phyloP scores from a whole-genome alignment of 169 alveolate genomes.

The Theileria annulata region DNA sequence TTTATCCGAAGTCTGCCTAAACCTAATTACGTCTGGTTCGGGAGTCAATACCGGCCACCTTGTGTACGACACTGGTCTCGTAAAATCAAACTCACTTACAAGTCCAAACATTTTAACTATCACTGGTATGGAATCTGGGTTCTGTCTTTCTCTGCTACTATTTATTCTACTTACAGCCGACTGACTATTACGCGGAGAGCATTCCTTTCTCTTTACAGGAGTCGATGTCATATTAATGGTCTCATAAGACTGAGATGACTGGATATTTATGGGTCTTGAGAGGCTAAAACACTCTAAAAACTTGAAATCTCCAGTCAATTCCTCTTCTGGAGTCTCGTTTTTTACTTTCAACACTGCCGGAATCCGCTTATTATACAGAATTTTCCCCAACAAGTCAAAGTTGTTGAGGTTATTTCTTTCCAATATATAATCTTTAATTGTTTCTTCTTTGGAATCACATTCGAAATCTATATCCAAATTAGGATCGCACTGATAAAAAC shows the following conservation, averaged over 20 bases:
- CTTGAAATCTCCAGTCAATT: not conserved
- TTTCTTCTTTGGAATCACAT: constrained; percentile 7
- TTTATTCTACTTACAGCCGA: not conserved
- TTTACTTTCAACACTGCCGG: constrained; percentile 6
- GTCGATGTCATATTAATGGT: not conserved
- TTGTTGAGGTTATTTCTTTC: constrained; percentile 27
- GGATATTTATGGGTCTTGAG: not conserved
- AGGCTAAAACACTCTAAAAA: constrained; percentile 3
- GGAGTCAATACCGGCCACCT: constrained; percentile 41
- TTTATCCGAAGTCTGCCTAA: constrained; percentile 29
- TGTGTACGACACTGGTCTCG: constrained; percentile 31
- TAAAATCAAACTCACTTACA: constrained; percentile 19
- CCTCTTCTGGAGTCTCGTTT: not conserved
- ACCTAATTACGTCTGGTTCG: constrained; percentile 3
- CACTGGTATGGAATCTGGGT: constrained; percentile 14
- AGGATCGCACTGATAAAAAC: constrained; percentile 22
- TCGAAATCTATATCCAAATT: not conserved
- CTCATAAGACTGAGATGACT: not conserved
- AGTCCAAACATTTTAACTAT: constrained; percentile 39
- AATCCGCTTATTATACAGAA: constrained; percentile 52
- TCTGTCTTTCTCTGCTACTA: not conserved
- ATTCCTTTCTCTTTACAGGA: not conserved
- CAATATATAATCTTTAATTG: constrained; percentile 19
- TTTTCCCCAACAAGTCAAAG: constrained; percentile 50
- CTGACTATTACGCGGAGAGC: not conserved